phyloP scores from a whole-genome alignment of 129 eudicot species.

The Apium graveolens region DNA sequence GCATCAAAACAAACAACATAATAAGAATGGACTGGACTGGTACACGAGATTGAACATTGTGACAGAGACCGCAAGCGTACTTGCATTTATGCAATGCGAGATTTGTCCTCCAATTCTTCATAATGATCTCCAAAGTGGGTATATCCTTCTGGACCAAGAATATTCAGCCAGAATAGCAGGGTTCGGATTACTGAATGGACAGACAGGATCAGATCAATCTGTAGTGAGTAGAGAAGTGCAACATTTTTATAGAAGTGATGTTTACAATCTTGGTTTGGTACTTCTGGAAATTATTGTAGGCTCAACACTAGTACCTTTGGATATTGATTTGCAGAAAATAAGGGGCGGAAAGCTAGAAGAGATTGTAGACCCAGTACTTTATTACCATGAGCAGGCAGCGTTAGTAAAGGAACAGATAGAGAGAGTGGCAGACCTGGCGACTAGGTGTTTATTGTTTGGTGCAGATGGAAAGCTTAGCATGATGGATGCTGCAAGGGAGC shows the following conservation, averaged over 20 bases:
- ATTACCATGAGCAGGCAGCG: slow-evolving; percentile 73
- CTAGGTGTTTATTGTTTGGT: slow-evolving; percentile 70
- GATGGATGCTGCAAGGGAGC: slow-evolving; percentile 67
- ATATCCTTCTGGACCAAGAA: slow-evolving; percentile 54
- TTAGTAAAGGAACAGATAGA: slow-evolving; percentile 60
- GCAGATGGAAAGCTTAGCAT: slow-evolving; percentile 62
- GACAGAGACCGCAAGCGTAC: slow-evolving; percentile 49
- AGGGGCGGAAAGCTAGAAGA: slow-evolving; percentile 77
- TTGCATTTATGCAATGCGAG: slow-evolving; percentile 64
- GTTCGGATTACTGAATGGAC: slow-evolving; percentile 30
- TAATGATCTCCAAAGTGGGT: slow-evolving; percentile 50
- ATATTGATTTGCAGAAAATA: slow-evolving; percentile 51
- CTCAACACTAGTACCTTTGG: slow-evolving; percentile 15
- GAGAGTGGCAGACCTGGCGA: slow-evolving; percentile 67
- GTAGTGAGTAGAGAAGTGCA: background rate
- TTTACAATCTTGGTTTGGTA: slow-evolving; percentile 57
- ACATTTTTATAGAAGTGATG: slow-evolving; percentile 38
- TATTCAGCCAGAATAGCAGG: slow-evolving; percentile 50
- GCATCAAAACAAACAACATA: slow-evolving; percentile 26
- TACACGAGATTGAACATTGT: slow-evolving; percentile 50
- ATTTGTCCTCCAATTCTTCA: slow-evolving; percentile 70
- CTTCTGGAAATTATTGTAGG: slow-evolving; percentile 74
- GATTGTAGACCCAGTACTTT: slow-evolving; percentile 70
- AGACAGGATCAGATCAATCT: background rate
- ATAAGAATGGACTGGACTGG: slow-evolving; percentile 52